Conservation (phyloP, 192 early-diverging fungal species). For the Coemansia reversa region DNA sequence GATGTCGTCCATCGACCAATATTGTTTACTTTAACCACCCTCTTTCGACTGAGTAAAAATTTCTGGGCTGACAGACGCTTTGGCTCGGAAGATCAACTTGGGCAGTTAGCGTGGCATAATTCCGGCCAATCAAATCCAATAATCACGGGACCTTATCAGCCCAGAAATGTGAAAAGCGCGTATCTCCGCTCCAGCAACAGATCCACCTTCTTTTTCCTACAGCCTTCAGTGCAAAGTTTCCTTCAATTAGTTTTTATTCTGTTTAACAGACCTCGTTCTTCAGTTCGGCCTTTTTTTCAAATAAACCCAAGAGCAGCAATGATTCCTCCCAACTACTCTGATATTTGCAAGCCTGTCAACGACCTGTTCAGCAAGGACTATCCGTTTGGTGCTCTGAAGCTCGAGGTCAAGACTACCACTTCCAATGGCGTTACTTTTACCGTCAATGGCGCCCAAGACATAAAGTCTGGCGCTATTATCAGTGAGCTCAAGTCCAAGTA, state of each 20-base stretch:
- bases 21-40: too few species aligned
- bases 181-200: not conserved
- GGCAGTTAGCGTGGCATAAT: conserved; percentile 15
- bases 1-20: too few species aligned
- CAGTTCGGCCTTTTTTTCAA: not conserved
- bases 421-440: conserved; percentile 97
- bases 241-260: not conserved
- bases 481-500: conserved; percentile 99
- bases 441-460: conserved; percentile 89
- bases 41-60: too few species aligned
- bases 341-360: conserved; percentile 92
- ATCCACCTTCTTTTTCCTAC: not conserved
- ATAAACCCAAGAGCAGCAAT: conserved; percentile 13
- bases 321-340: conserved; percentile 84
- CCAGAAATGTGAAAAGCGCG: not conserved
- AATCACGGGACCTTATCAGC: conserved; percentile 16
- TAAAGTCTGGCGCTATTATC: conserved; percentile 91
- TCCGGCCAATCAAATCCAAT: conserved; percentile 16
- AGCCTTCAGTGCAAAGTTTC: not conserved
- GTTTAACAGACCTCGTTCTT: not conserved
- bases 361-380: conserved; percentile 98
- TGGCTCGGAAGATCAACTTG: not conserved
- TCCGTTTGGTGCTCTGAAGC: conserved; percentile 87
- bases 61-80: too few species aligned
- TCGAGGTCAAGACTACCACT: conserved; percentile 96